phyloP scores from a whole-genome alignment of 169 alveolate species.

The Cyclospora cayetanensis region DNA sequence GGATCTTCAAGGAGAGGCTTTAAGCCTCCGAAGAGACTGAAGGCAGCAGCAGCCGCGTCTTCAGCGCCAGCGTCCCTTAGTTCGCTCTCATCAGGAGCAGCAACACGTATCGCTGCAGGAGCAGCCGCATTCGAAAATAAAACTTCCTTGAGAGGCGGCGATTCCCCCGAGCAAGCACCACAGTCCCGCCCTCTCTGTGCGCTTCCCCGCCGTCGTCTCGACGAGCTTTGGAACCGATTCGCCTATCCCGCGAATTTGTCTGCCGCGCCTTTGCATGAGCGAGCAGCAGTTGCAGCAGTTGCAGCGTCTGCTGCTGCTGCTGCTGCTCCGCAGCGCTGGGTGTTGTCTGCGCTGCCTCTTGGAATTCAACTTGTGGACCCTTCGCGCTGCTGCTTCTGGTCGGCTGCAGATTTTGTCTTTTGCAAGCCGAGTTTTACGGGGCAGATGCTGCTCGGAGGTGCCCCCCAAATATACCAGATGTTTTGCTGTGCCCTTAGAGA shows the following conservation, averaged over 20 bases:
- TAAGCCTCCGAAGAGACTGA: background rate
- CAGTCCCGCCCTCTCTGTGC: background rate
- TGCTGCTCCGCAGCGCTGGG: background rate
- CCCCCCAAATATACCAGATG: background rate
- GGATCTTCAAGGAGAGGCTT: background rate
- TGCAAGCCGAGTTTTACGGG: background rate
- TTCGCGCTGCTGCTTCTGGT: background rate
- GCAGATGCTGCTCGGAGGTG: slow-evolving; percentile 7
- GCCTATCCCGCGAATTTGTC: background rate
- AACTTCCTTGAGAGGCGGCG: background rate
- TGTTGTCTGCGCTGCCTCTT: background rate
- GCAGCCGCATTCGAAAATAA: background rate
- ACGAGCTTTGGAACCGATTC: background rate
- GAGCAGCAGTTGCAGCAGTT: background rate
- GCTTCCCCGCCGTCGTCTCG: background rate
- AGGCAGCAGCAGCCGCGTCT: background rate
- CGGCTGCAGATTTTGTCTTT: background rate
- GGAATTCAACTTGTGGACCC: background rate
- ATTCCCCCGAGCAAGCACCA: background rate
- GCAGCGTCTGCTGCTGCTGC: background rate
- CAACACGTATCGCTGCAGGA: background rate
- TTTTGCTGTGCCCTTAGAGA: background rate
- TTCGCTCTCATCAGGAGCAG: background rate
- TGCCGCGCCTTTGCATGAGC: too few species aligned
- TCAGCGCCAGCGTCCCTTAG: background rate